Base-by-base conservation (phyloP, 2,329 filamentous ascomycete species). In the Chaetomium sp. region DNA sequence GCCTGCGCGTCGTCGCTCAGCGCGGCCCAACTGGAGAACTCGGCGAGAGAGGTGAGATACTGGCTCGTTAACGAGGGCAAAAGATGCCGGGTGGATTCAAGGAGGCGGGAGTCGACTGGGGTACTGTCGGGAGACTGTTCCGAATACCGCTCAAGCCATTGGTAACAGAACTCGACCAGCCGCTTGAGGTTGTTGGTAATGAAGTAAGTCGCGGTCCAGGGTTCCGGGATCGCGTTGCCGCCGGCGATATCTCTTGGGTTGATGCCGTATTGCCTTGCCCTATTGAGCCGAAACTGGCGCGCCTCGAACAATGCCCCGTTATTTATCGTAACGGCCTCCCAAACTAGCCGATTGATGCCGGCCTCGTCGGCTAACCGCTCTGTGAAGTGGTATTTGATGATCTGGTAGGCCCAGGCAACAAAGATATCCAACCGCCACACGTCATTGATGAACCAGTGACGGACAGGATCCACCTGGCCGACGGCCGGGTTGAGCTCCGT, bases 361-460 rank as follows among this genome's bases (percentile, higher is more conserved):
- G 77, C 74, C 51, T 85, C 81, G 69, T 89, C 83, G 54, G 85
- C 80, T 2, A 84, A 74, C 38, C 83, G 82, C 58, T 88, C 87
- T 63, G 86, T 85, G 71, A 89, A 90, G 64, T 90, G 81, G 63
- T 90, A 85, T 74, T 91, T 91, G 75, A 94, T 88, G 16, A 88
- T 87, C 74, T 90, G 88, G 71, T 87, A 90, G 9, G 90, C 87
- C 89, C 91, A 95, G 0, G 90, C 90, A 56, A 96, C 82, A 51
- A 95, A 87, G 63, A 90, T 81, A 62, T 93, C 87, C 69, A 96
- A 83, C 31, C 85, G 84, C 76, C 86, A 85, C 35, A 93, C 82
- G 72, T 93, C 90, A 70, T 90, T 84, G 67, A 93, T 83, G 72
- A 97, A 96, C 87, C 91, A 97, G 70, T 92, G 88, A n/a, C 93